phyloP scores from a whole-genome alignment of 2,329 filamentous ascomycete species.

The Tolypocladium nubicola region DNA sequence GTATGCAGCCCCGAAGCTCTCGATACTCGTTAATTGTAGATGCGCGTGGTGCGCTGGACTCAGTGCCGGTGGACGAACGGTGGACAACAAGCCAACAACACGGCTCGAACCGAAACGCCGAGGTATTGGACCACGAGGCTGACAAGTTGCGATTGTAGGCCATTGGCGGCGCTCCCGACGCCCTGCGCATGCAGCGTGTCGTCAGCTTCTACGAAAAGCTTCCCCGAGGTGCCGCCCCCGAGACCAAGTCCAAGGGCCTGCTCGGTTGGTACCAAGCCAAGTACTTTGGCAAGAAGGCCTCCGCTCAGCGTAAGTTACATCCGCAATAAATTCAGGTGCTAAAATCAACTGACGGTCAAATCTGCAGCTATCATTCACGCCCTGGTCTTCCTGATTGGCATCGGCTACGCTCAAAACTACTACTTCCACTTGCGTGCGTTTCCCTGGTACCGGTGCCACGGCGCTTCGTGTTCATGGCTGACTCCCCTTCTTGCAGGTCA shows the following conservation, averaged over 20 bases:
- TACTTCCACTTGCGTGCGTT: conserved; percentile 98
- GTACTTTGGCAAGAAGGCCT: conserved; percentile 94
- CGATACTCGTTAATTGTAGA: not conserved
- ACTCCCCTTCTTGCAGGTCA: conserved; percentile 53
- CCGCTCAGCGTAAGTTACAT: conserved; percentile 64
- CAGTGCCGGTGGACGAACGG: not conserved
- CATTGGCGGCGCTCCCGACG: conserved; percentile 90
- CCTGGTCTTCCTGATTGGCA: conserved; percentile 62
- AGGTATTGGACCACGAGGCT: conserved; percentile 16
- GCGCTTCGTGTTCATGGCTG: not conserved
- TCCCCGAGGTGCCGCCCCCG: conserved; percentile 81
- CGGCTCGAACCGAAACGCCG: conserved; percentile 2
- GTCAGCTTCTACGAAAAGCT: conserved; percentile 99
- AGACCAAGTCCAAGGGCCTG: conserved; percentile 70
- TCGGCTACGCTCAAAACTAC: conserved; percentile 97
- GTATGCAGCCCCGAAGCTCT: conserved; percentile 33
- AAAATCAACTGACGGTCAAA: conserved; percentile 9
- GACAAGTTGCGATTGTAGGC: conserved; percentile 47
- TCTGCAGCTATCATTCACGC: conserved; percentile 73
- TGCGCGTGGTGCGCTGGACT: not conserved
- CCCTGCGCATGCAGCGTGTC: conserved; percentile 93
- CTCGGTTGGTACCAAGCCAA: conserved; percentile 79
- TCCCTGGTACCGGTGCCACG: not conserved
- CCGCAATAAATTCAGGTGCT: not conserved
- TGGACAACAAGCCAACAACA: not conserved